Percentiles rank a stretch among this genome's conserved stretches.
phyloP scores from a whole-genome alignment of 192 early-diverging fungal genomes.

The Backusella tuberculispora region DNA sequence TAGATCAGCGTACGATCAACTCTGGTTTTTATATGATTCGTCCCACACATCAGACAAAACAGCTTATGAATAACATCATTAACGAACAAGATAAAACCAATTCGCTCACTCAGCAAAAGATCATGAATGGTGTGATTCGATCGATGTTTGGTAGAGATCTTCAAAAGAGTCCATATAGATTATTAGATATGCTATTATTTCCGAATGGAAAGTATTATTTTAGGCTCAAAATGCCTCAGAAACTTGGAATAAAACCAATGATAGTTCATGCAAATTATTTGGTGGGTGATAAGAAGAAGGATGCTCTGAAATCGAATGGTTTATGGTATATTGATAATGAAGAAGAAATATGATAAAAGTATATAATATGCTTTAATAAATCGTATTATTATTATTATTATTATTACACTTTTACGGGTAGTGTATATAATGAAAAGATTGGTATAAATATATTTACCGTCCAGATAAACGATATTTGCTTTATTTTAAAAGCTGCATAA shows the following conservation, averaged over 20 bases:
- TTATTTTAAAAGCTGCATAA: too few species aligned
- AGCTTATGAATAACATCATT: slow-evolving; percentile 35
- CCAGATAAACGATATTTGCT: too few species aligned
- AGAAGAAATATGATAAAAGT: neutral
- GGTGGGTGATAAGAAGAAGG: slow-evolving; percentile 34
- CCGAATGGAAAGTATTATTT: slow-evolving; percentile 42
- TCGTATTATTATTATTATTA: neutral
- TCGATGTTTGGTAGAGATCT: slow-evolving; percentile 27
- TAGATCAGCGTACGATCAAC: slow-evolving; percentile 37
- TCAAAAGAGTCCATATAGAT: slow-evolving; percentile 22
- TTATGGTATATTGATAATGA: slow-evolving; percentile 40
- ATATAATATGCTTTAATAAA: neutral
- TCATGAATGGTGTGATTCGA: slow-evolving; percentile 38
- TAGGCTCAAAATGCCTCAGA: slow-evolving; percentile 25
- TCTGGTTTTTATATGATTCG: slow-evolving; percentile 43
- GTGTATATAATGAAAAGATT: too few species aligned
- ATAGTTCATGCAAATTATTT: slow-evolving; percentile 48
- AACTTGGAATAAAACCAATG: slow-evolving; percentile 35
- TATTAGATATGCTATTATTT: slow-evolving; percentile 39
- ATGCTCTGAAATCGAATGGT: slow-evolving; percentile 27
- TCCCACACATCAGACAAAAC: slow-evolving; percentile 35
- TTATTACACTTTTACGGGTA: too few species aligned
- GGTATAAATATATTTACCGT: too few species aligned
- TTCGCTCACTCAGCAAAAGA: slow-evolving; percentile 39
- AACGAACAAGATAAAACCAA: slow-evolving; percentile 24